These are phyloP conservation scores for Fusarium tuaranense DNA, from an alignment of 2,329 filamentous ascomycete genomes.

Conservation along the genomic window DNA sequence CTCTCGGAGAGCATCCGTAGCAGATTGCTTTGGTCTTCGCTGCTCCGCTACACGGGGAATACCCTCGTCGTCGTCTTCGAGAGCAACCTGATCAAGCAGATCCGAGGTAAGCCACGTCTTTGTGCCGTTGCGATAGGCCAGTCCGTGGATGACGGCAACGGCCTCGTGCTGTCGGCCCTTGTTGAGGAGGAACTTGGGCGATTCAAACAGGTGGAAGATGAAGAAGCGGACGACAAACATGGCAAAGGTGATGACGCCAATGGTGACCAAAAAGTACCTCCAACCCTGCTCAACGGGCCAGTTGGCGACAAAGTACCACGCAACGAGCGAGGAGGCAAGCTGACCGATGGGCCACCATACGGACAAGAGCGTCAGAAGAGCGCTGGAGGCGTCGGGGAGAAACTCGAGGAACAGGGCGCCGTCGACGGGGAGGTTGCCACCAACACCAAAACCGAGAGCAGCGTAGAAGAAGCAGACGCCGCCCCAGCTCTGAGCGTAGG, in stretches of 20 bases:
- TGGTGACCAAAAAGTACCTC: slow-evolving; percentile 78
- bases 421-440: slow-evolving; percentile 83
- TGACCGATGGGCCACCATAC: slow-evolving; percentile 91
- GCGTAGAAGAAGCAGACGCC: slow-evolving; percentile 70
- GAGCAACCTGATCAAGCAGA: slow-evolving; percentile 68
- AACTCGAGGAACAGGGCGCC: slow-evolving; percentile 88
- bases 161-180: slow-evolving; percentile 82
- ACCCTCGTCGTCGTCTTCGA: slow-evolving; percentile 52
- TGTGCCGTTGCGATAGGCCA: slow-evolving; percentile 76
- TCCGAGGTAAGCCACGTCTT: slow-evolving; percentile 84
- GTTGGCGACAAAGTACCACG: slow-evolving; percentile 80
- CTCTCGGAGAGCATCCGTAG: slow-evolving; percentile 61
- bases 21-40: slow-evolving; percentile 31
- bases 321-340: slow-evolving; percentile 76
- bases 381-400: slow-evolving; percentile 78
- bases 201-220: slow-evolving; percentile 85
- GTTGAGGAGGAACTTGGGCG: slow-evolving; percentile 84
- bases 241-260: slow-evolving; percentile 77
- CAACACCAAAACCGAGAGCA: slow-evolving; percentile 74
- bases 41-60: slow-evolving; percentile 25
- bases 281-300: slow-evolving; percentile 79
- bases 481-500: slow-evolving; percentile 76
- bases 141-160: slow-evolving; percentile 81
- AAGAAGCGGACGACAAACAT: slow-evolving; percentile 86
- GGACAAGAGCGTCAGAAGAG: slow-evolving; percentile 82